A percentile compares a stretch with the other conserved stretches of the same genome.
Conservation (phyloP, 768 basidiomycete genomes). For the Lentinus brumalis region DNA sequence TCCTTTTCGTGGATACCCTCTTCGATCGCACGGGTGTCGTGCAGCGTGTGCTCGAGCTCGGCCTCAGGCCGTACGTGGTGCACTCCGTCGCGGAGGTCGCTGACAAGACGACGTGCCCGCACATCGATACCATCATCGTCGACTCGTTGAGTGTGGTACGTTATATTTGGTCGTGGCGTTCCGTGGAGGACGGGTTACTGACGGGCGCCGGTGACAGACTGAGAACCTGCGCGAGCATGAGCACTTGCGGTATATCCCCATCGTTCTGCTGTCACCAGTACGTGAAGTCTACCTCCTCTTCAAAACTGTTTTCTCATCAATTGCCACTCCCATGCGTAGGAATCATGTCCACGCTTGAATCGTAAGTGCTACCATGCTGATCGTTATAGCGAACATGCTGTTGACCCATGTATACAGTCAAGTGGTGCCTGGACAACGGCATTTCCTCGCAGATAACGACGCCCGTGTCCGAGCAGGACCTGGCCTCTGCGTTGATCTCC, state of each 20-base stretch:
- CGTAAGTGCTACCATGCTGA: constrained; percentile 46
- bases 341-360: constrained; percentile 70
- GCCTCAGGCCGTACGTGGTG: constrained; percentile 74
- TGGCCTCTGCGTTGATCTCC: constrained; percentile 88
- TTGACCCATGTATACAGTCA: constrained; percentile 54
- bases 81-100: constrained; percentile 80
- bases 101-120: constrained; percentile 79
- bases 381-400: constrained; percentile 12
- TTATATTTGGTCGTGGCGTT: constrained; percentile 24
- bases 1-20: constrained; percentile 90
- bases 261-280: constrained; percentile 82
- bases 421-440: constrained; percentile 96
- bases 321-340: constrained; percentile 3
- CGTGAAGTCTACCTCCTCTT: constrained; percentile 18
- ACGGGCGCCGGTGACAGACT: constrained; percentile 51
- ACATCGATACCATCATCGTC: constrained; percentile 94
- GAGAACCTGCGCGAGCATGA: constrained; percentile 90
- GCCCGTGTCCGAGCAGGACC: constrained; percentile 84
- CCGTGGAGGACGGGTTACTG: neutral
- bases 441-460: constrained; percentile 95
- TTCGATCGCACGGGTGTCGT: constrained; percentile 75
- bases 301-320: neutral
- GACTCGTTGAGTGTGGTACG: constrained; percentile 85
- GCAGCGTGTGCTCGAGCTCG: constrained; percentile 74
- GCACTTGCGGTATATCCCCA: constrained; percentile 94